Evolutionary conservation across 106 monocot genomes (phyloP).

Genomic region (Dioscorea dumetorum): DNA sequence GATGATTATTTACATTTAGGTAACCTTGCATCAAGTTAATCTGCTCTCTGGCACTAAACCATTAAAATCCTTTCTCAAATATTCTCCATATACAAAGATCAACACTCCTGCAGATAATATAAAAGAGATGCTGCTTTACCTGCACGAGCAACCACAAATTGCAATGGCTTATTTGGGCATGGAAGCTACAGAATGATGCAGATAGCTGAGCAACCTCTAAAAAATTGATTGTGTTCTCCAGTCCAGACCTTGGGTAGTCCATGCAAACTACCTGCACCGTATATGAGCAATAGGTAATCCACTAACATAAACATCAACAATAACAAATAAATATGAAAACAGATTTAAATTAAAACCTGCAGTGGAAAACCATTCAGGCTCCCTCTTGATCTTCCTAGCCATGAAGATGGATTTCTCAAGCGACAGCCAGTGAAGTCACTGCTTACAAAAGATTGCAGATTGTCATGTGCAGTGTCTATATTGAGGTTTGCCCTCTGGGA

Average conservation of each 20-base stretch:
- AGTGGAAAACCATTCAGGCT: too few species aligned
- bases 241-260: too few species aligned
- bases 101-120: not conserved
- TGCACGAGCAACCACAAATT: slow-evolving; percentile 89
- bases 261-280: slow-evolving; percentile 40
- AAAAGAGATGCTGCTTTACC: slow-evolving; percentile 26
- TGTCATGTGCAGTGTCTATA: slow-evolving; percentile 8
- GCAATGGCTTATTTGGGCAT: slow-evolving; percentile 55
- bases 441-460: slow-evolving; percentile 16
- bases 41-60: too few species aligned
- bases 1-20: too few species aligned
- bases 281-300: not conserved
- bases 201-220: slow-evolving; percentile 81
- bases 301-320: too few species aligned
- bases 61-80: too few species aligned
- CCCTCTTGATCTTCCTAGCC: not conserved
- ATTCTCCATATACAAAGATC: not conserved
- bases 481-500: slow-evolving; percentile 9
- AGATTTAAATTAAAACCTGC: too few species aligned
- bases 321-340: too few species aligned
- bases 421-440: slow-evolving; percentile 26
- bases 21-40: too few species aligned
- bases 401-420: slow-evolving; percentile 12
- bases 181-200: slow-evolving; percentile 39
- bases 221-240: slow-evolving; percentile 77